A percentile compares a stretch with the other conserved stretches of the same genome.
These are phyloP conservation scores for Brettanomyces bruxellensis DNA, from an alignment of 805 yeast genomes.

Conservation along the genomic window DNA sequence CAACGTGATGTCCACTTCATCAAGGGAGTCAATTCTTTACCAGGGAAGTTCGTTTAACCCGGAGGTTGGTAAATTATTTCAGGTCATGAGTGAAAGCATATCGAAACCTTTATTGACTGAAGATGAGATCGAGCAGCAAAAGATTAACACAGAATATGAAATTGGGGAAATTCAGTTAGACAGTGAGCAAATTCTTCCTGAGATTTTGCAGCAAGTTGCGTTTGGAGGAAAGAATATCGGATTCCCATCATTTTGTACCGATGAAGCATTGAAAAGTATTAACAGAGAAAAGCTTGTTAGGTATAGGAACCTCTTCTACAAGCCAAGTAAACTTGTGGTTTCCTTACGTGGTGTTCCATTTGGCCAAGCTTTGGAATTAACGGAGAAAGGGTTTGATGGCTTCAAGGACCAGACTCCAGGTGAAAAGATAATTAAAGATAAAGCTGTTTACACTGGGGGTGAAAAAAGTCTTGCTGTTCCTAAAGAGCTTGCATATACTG, in stretches of 20 bases:
- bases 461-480: slow-evolving; percentile 44
- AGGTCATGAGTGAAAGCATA: slow-evolving; percentile 69
- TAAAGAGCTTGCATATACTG: slow-evolving; percentile 47
- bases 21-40: slow-evolving; percentile 85
- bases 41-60: slow-evolving; percentile 90
- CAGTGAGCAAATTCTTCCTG: slow-evolving; percentile 82
- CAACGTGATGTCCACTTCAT: slow-evolving; percentile 85
- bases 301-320: slow-evolving; percentile 59
- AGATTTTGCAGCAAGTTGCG: slow-evolving; percentile 80
- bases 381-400: slow-evolving; percentile 54
- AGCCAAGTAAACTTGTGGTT: slow-evolving; percentile 74
- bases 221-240: slow-evolving; percentile 70
- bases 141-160: slow-evolving; percentile 69
- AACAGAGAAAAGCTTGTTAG: slow-evolving; percentile 39
- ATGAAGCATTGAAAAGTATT: slow-evolving; percentile 51
- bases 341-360: slow-evolving; percentile 83
- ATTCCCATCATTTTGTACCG: slow-evolving; percentile 75
- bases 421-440: slow-evolving; percentile 21
- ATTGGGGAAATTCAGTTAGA: slow-evolving; percentile 73
- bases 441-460: slow-evolving; percentile 54
- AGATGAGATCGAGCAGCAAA: slow-evolving; percentile 67
- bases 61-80: slow-evolving; percentile 74
- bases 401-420: slow-evolving; percentile 31
- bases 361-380: slow-evolving; percentile 55
- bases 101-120: slow-evolving; percentile 57